Evolutionary conservation across 2,329 filamentous ascomycete genomes (phyloP), one percentile per base, ranked within the genome.

Genomic region (Colletotrichum sp.): DNA sequence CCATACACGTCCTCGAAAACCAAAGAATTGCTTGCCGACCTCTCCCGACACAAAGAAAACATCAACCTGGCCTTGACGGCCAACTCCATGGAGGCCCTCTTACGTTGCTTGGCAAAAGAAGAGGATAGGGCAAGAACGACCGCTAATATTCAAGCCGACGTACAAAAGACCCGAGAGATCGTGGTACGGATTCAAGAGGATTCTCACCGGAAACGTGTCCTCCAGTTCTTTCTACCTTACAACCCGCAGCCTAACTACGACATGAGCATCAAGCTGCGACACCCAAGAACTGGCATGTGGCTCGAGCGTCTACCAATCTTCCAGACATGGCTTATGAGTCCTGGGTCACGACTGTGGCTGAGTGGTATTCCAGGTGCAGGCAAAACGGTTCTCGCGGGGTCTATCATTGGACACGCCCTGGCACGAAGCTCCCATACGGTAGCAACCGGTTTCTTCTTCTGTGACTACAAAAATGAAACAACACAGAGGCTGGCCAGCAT

Each of bases 171-270:
- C 1, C 67, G 58, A 7, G 5, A 70, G 3, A 74, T 74, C 3
- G 32, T 21, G 0, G 21, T 10, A 1, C 72, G 67, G 3, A 74
- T 71, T 8, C n/a, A 48, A 1, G 5, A 60, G 13, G 32, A 65
- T 10, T 4, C 16, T 0, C 0, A 9, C 0, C 60, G 67, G 8
- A 8, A 6, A 2, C 2, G 1, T 3, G 13, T 71, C 3, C 36
- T 74, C 0, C 1, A 28, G 0, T 60, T 58, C 26, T 74, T 74
- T 8, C 6, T 74, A 2, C 28, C 4, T 1, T 65, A 64, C 18
- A 74, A 74, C 1, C 72, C 67, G 6, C 72, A 74, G n/a, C 58
- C 30, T 3, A 71, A 66, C 24, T 74, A 70, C 32, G 43, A 71
- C 1, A 71, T 36, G 43, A 71, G 72, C 5, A 4, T 38, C 8